Evolutionary conservation across 495 filamentous ascomycete genomes (phyloP), one percentile per base, ranked within the genome.

Genomic region (Aspergillus kassunensis): DNA sequence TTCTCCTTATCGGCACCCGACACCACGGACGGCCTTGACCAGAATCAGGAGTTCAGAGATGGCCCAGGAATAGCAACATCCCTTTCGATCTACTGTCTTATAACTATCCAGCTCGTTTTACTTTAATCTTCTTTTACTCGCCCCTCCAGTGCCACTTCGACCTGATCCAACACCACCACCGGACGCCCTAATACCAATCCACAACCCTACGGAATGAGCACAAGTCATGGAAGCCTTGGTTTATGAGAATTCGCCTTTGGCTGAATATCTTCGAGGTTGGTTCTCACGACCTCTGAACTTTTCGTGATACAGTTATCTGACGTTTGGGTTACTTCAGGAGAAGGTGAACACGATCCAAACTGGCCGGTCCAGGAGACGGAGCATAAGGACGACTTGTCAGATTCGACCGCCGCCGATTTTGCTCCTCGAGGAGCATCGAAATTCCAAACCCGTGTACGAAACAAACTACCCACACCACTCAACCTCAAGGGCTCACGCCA

Each of bases 181-280:
- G 27, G 20, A 29, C 49, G 43, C 40, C 45, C 47, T 50, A 31
- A 13, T 42, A 29, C 10, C 53, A 31, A 13, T 42, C 34, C 10
- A 20, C 45, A 24, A 44, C 9, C 19, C 34, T 43, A 44, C 69
- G 66, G 66, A 66, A 73, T 71, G 72, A 62, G 51, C 52, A 41
- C 40, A 54, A 58, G 58, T 53, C 70, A 98, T 97, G 93, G 93
- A 97, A 80, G 85, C 89, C 60, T 77, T 97, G 57, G 83, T 96
- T 60, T 89, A 86, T 72, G 87, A 93, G 71, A 84, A 91, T 67
- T 89, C 90, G 60, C 93, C 93, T 53, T 78, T 97, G 72, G 90
- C 90, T 64, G 86, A 88, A 55, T 97, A 95, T 75, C 83, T 98
- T 52, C 87, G 95, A 80, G 93, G 92, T 96, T 66, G 55, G 72